Base-by-base conservation (phyloP, 768 basidiomycete genomes). In the Boletus subcaerulescens region DNA sequence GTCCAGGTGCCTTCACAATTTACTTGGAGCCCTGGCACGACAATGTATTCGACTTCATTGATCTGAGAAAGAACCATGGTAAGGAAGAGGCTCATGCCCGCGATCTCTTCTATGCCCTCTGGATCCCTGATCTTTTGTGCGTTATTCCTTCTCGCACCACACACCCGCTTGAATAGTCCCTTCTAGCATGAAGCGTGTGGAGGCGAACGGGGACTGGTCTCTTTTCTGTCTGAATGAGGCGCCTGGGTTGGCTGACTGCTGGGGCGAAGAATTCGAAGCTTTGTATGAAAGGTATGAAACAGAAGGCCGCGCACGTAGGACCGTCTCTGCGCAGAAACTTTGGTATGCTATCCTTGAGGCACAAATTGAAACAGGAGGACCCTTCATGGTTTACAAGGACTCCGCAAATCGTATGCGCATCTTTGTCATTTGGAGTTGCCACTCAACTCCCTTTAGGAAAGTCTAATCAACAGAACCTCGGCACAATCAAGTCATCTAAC, bases 11-110 rank as follows among this genome's bases (percentile, higher is more conserved):
- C 1, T 98, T 99, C 63, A 91, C 97, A 17, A 91, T 99, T 71
- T 99, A 99, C 75, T 79, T 98, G 67, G 97, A 99, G 75, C 97
- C 97, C 14, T 99, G 97, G 97, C 97, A 99, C 68, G 83, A 92
- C 17, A 97, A 98, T 71, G 73, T 99, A 68, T 97, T 98, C 64
- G 95, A 97, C 55, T 98, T 99, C 78, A 81, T 99, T 62, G 96
- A 98, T 68, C 81, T 99, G 44, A 82, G 97, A 65, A 98, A 98
- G 84, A 99, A 99, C 71, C 96, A 98, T 64, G 97, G 96, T 50
- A 98, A 98, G 72, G 97, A 98, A 73, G 95, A 98, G 74, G 85
- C 85, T 32, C 92, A 96, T 57, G 97, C 97, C 15, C 86, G 96
- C 40, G 97, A 98, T 71, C 78, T 98, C 6, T 99, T 98, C 80